Conservation (phyloP, 768 basidiomycete genomes). For the Termitomyces sp. region DNA sequence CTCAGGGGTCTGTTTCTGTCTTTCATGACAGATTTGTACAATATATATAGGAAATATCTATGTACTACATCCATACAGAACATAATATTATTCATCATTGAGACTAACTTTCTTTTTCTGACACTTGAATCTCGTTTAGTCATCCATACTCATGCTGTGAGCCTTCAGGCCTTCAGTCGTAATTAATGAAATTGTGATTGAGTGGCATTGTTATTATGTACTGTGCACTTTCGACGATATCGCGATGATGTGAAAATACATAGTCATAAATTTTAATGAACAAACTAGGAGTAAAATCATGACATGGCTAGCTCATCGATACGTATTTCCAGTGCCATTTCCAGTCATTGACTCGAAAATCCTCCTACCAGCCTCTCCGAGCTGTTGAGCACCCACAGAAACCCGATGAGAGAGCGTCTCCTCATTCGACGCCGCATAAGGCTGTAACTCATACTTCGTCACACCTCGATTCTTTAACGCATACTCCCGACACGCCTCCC, state of each 20-base stretch:
- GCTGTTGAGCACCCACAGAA: slow-evolving; percentile 3
- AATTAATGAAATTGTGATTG: no score
- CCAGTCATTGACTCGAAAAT: neutral
- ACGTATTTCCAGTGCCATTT: neutral
- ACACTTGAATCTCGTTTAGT: no score
- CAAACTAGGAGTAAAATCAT: neutral
- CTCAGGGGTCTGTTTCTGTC: neutral
- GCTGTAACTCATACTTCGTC: slow-evolving; percentile 54
- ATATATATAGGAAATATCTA: neutral
- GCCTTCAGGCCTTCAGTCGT: no score
- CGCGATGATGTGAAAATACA: neutral
- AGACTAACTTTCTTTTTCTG: neutral
- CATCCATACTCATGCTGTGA: no score
- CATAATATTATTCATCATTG: neutral
- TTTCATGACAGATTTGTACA: neutral
- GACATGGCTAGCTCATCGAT: no score
- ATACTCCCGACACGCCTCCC: slow-evolving; percentile 63
- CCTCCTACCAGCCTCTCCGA: slow-evolving; percentile 4
- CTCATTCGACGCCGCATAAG: slow-evolving; percentile 50
- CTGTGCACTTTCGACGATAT: neutral
- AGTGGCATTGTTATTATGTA: no score
- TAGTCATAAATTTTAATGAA: neutral
- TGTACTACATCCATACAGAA: neutral
- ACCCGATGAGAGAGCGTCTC: slow-evolving; percentile 39
- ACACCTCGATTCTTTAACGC: slow-evolving; percentile 57